Evolutionary conservation across 2,329 filamentous ascomycete genomes (phyloP).

Genomic region (Colletotrichum lupini): DNA sequence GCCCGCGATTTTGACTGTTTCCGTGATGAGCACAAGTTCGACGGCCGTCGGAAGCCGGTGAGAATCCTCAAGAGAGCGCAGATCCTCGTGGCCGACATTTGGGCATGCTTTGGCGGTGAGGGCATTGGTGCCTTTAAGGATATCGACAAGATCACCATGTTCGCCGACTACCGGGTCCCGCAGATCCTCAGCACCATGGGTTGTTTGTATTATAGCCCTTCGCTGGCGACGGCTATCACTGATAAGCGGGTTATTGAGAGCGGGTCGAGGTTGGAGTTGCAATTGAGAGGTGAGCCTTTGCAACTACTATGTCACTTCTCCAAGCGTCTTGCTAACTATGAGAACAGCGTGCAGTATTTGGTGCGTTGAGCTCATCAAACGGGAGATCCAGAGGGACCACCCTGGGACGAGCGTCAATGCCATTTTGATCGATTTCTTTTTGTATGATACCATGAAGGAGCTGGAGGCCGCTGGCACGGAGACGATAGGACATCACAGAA

Average conservation of each 20-base stretch:
- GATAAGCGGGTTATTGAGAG: constrained; percentile 73
- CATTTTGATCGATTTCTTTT: constrained; percentile 94
- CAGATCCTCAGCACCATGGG: constrained; percentile 89
- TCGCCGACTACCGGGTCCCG: constrained; percentile 96
- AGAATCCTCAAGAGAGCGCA: constrained; percentile 94
- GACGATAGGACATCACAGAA: constrained; percentile 84
- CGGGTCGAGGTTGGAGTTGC: constrained; percentile 84
- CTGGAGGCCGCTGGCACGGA: constrained; percentile 73
- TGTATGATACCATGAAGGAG: constrained; percentile 95
- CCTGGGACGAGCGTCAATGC: constrained; percentile 83
- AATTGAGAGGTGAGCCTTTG: constrained; percentile 75
- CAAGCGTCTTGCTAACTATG: background rate
- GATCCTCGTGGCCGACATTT: constrained; percentile 94
- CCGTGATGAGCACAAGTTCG: constrained; percentile 81
- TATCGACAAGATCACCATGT: constrained; percentile 97
- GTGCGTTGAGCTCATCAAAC: constrained; percentile 89
- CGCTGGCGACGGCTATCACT: constrained; percentile 77
- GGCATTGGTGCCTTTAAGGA: constrained; percentile 85
- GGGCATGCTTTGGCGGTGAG: constrained; percentile 92
- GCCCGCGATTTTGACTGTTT: constrained; percentile 88
- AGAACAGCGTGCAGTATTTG: constrained; percentile 86
- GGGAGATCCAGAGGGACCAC: constrained; percentile 80
- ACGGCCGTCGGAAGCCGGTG: constrained; percentile 75
- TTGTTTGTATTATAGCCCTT: constrained; percentile 86
- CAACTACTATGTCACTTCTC: no score